phyloP scores from a whole-genome alignment of 1,284 basidiomycete species.

The Puccinia novopanici region DNA sequence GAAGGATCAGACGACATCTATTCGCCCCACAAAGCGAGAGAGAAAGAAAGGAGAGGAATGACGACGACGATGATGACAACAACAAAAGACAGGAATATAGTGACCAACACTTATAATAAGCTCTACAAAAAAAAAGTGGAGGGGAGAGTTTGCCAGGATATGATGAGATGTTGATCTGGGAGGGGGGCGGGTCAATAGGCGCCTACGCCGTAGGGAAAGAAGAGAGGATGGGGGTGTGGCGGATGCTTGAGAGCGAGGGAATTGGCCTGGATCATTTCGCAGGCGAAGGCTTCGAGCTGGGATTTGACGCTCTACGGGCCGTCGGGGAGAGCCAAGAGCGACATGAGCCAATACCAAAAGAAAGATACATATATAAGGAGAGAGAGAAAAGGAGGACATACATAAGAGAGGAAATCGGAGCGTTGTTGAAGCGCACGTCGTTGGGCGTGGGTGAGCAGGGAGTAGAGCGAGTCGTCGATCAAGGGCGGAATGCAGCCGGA shows the following conservation, averaged over 20 bases:
- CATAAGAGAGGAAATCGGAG: background rate
- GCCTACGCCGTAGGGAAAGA: background rate
- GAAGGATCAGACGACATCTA: too few species aligned
- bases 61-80: too few species aligned
- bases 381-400: background rate
- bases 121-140: too few species aligned
- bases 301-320: background rate
- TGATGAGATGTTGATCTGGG: too few species aligned
- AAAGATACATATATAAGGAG: background rate
- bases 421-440: background rate
- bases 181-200: background rate
- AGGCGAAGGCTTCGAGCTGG: background rate
- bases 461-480: background rate
- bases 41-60: too few species aligned
- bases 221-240: background rate
- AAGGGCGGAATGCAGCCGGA: background rate
- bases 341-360: background rate
- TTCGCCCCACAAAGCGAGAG: too few species aligned
- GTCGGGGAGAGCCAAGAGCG: background rate
- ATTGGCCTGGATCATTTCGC: background rate
- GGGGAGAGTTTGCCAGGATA: too few species aligned
- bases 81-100: too few species aligned
- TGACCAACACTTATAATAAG: too few species aligned
- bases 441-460: conserved; percentile 8
- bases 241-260: too few species aligned